Percentiles rank a stretch among this genome's conserved stretches.
These are phyloP conservation scores for Fusarium dlaminii DNA, from an alignment of 2,329 filamentous ascomycete species.

Conservation along the genomic window DNA sequence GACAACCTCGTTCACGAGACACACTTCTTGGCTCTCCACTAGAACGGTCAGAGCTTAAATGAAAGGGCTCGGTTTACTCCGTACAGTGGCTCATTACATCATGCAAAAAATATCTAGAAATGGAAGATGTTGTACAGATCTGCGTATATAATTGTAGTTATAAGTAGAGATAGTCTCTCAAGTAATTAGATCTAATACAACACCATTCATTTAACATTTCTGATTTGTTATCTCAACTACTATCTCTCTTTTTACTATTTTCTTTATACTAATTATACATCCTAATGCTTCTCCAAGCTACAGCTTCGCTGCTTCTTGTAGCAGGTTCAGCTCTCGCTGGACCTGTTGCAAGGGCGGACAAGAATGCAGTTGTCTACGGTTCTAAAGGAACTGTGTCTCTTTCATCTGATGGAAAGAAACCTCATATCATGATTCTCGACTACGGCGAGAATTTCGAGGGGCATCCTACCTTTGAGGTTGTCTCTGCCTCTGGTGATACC, in stretches of 20 bases:
- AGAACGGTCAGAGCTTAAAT: neutral
- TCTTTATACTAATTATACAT: neutral
- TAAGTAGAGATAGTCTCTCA: too few species aligned
- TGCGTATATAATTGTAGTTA: accelerated
- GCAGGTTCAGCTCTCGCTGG: neutral
- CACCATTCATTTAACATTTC: accelerated
- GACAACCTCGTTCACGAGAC: neutral
- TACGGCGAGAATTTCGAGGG: neutral
- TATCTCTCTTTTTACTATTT: neutral
- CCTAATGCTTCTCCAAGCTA: neutral
- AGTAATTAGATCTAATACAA: accelerated
- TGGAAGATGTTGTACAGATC: neutral
- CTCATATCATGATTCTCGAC: neutral
- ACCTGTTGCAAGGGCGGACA: neutral
- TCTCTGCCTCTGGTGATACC: neutral
- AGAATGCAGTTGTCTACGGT: neutral
- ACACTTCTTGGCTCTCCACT: neutral
- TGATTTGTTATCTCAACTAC: accelerated
- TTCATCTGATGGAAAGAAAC: neutral
- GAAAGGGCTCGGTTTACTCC: neutral
- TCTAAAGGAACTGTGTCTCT: neutral
- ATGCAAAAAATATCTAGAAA: neutral
- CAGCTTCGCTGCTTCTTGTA: neutral
- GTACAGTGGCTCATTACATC: neutral
- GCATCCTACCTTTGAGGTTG: neutral